Base-by-base conservation (phyloP, 345 rosid genomes). In the Arabidopsis arenosa region DNA sequence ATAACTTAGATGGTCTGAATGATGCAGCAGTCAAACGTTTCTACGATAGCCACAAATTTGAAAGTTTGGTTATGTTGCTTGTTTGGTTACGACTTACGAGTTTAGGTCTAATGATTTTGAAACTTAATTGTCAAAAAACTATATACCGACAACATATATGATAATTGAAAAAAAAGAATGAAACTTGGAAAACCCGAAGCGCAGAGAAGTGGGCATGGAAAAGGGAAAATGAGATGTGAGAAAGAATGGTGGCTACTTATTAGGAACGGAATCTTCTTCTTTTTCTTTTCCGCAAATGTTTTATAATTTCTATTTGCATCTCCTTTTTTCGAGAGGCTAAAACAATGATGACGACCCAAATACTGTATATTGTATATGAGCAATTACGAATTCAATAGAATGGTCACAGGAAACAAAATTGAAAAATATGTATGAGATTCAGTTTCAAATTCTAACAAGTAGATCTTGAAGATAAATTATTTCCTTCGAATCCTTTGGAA, bases 191-290 rank as follows among this genome's bases (percentile, higher is more conserved):
- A 71, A 57, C 41, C 32, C 9, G 15, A 66, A 66, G 59, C 14
- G 52, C 14, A 44, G 40, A 64, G 65, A 70, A 65, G 63, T 72
- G 77, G 57, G 17, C 36, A 32, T 77, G 72, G 13, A 64, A 72
- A 78, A 57, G 69, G 13, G 44, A 70, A 66, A 72, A 72, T 41
- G 69, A 60, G 14, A 66, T 65, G 62, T 71, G 74, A 72, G 53
- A 78, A 78, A 78, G 77, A 78, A 72, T 72, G 64, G 77, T 72
- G 81, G 63, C 57, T 51, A 72, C 72, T 58, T 65, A 51, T 72
- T 54, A 70, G 49, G 66, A 77, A 72, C 47, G 73, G 73, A 78
- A 78, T 72, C 77, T 78, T 78, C 68, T 78, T 72, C 81, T 78
- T 78, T 78, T 78, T 66, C 69, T 66, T 72, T 78, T 72, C 60